phyloP scores from a whole-genome alignment of 176 grass and related monocot species.

The Leersia perrieri region DNA sequence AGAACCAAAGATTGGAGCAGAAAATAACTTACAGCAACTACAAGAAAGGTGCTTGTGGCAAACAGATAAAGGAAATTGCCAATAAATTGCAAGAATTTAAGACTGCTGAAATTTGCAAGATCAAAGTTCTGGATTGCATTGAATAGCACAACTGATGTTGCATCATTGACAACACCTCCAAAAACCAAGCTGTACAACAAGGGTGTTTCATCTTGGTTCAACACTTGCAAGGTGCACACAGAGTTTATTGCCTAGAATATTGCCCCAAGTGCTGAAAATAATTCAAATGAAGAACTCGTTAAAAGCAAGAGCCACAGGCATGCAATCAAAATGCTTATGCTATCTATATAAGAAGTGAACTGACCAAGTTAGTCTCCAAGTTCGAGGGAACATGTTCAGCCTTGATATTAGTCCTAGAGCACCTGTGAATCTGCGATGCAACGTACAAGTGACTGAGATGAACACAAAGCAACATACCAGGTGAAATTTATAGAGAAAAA shows the following conservation, averaged over 20 bases:
- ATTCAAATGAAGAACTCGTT: not conserved
- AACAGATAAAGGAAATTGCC: slow-evolving; percentile 81
- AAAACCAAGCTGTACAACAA: slow-evolving; percentile 95
- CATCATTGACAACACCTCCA: slow-evolving; percentile 96
- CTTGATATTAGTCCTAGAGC: slow-evolving; percentile 58
- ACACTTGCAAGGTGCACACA: slow-evolving; percentile 96
- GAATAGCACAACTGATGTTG: slow-evolving; percentile 92
- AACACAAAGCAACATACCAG: not conserved
- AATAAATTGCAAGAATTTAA: slow-evolving; percentile 50
- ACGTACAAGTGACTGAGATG: not conserved
- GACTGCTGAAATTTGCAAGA: slow-evolving; percentile 40
- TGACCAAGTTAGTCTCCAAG: slow-evolving; percentile 87
- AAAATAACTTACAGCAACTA: slow-evolving; percentile 71
- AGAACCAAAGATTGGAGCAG: slow-evolving; percentile 1
- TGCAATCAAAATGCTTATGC: not conserved
- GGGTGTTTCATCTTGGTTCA: slow-evolving; percentile 90
- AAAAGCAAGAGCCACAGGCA: slow-evolving; percentile 13
- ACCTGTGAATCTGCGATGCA: slow-evolving; percentile 56
- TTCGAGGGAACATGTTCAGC: slow-evolving; percentile 72
- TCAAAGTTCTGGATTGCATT: slow-evolving; percentile 87
- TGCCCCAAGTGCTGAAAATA: slow-evolving; percentile 81
- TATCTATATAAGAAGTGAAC: too few species aligned
- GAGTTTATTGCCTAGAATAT: slow-evolving; percentile 95
- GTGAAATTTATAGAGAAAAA: not conserved
- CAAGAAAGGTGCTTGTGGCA: slow-evolving; percentile 70